These are phyloP conservation scores for Aspergillus texensis DNA, from an alignment of 2,329 filamentous ascomycete species.

Conservation along the genomic window DNA sequence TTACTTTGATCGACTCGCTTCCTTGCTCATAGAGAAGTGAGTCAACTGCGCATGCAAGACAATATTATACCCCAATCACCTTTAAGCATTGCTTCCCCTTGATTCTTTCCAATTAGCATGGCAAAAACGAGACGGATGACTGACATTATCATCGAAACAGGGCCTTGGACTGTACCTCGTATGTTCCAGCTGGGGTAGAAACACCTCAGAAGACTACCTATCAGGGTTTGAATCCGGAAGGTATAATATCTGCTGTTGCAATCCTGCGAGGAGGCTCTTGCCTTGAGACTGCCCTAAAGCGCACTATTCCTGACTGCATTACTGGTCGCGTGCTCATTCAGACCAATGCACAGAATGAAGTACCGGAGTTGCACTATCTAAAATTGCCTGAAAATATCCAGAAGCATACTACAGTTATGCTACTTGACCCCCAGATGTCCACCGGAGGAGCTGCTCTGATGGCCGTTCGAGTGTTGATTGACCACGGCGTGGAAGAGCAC, in stretches of 20 bases:
- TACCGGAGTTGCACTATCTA: slow-evolving; percentile 90
- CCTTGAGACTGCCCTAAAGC: slow-evolving; percentile 82
- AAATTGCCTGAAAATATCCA: slow-evolving; percentile 75
- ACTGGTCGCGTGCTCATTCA: slow-evolving; percentile 90
- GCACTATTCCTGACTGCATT: slow-evolving; percentile 89
- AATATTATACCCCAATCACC: background rate
- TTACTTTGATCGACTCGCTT: slow-evolving; percentile 88
- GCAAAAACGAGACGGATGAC: background rate
- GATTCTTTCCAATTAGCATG: background rate
- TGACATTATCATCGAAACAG: slow-evolving; percentile 43
- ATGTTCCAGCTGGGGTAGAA: slow-evolving; percentile 63
- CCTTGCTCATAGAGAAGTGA: slow-evolving; percentile 76
- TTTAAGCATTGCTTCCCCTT: background rate
- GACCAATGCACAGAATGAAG: slow-evolving; percentile 79
- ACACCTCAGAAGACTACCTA: slow-evolving; percentile 75
- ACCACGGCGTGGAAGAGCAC: slow-evolving; percentile 84
- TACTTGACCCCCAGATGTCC: slow-evolving; percentile 93
- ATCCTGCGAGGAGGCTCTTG: slow-evolving; percentile 86
- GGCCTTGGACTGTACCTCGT: slow-evolving; percentile 76
- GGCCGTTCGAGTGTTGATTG: slow-evolving; percentile 93
- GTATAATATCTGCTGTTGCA: slow-evolving; percentile 81
- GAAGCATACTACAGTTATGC: slow-evolving; percentile 75
- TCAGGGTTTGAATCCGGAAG: slow-evolving; percentile 68
- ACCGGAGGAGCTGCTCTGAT: slow-evolving; percentile 84
- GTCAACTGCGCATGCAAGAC: background rate